A percentile compares a stretch with the other conserved stretches of the same genome.
Evolutionary conservation across 768 basidiomycete genomes (phyloP).

Genomic region (Paxillus rubicundulus): DNA sequence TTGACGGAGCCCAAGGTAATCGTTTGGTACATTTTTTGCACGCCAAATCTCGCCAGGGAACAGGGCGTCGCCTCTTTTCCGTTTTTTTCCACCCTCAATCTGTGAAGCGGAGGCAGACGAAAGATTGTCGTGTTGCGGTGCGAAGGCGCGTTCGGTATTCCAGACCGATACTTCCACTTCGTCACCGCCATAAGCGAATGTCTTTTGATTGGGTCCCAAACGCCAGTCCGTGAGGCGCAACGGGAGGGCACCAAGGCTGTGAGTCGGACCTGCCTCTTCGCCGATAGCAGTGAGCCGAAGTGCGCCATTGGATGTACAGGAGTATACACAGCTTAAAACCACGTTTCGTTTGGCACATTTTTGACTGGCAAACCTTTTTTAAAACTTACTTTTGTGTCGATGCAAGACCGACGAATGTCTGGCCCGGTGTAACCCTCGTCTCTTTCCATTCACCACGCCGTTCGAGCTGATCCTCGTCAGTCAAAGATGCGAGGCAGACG

Average conservation of each 20-base stretch:
- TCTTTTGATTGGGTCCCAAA: constrained; percentile 46
- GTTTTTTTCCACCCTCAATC: constrained; percentile 34
- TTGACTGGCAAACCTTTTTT: background rate
- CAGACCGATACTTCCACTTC: constrained; percentile 85
- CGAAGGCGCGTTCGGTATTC: constrained; percentile 62
- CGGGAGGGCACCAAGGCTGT: constrained; percentile 49
- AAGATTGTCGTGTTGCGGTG: constrained; percentile 17
- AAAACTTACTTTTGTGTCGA: constrained; percentile 46
- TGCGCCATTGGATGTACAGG: constrained; percentile 77
- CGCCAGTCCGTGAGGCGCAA: constrained; percentile 69
- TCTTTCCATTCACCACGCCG: constrained; percentile 60
- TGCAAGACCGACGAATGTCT: constrained; percentile 63
- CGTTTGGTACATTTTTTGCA: constrained; percentile 83
- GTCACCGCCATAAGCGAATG: constrained; percentile 81
- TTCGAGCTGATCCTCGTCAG: constrained; percentile 42
- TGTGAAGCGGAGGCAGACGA: constrained; percentile 11
- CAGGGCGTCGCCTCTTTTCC: constrained; percentile 57
- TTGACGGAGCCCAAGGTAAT: constrained; percentile 69
- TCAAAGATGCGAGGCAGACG: constrained; percentile 41
- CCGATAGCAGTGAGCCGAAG: constrained; percentile 47
- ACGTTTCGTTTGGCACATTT: constrained; percentile 1
- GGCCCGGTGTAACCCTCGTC: constrained; percentile 47
- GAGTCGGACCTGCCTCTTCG: constrained; percentile 22
- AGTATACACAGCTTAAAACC: constrained; percentile 42
- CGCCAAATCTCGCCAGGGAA: constrained; percentile 80